These are phyloP conservation scores for Salix brachista DNA, from an alignment of 345 rosid genomes.

Conservation along the genomic window DNA sequence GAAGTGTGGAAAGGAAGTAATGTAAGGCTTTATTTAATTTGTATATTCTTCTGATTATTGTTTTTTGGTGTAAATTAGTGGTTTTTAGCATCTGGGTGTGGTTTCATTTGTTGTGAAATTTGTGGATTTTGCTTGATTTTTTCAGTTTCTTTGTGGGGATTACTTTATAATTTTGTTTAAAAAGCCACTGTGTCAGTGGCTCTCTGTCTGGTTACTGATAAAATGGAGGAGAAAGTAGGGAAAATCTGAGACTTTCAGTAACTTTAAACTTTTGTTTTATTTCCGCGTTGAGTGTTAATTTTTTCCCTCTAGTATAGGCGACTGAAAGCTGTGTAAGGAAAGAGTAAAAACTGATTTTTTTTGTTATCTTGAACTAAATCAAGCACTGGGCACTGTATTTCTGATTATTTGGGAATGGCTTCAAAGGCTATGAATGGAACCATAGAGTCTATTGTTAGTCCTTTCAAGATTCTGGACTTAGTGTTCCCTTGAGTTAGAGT, in stretches of 20 bases:
- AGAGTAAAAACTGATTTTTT: neutral
- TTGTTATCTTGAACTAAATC: neutral
- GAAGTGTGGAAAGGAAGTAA: conserved; percentile 92
- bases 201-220: conserved; percentile 14
- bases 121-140: conserved; percentile 17
- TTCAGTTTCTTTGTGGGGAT: neutral
- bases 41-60: neutral
- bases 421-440: neutral
- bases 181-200: neutral
- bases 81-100: conserved; percentile 16
- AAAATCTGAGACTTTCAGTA: neutral
- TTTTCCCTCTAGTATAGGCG: neutral
- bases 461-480: neutral
- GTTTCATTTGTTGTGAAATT: neutral
- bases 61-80: conserved; percentile 1
- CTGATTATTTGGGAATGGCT: neutral
- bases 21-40: conserved; percentile 38
- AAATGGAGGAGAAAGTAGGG: neutral
- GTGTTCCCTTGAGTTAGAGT: neutral
- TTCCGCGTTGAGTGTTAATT: neutral
- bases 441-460: neutral
- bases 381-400: neutral
- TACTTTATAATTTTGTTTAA: neutral
- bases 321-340: neutral
- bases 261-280: neutral